These are phyloP conservation scores for Dipodascus geniculatus DNA, from an alignment of 805 yeast genomes.

Conservation along the genomic window DNA sequence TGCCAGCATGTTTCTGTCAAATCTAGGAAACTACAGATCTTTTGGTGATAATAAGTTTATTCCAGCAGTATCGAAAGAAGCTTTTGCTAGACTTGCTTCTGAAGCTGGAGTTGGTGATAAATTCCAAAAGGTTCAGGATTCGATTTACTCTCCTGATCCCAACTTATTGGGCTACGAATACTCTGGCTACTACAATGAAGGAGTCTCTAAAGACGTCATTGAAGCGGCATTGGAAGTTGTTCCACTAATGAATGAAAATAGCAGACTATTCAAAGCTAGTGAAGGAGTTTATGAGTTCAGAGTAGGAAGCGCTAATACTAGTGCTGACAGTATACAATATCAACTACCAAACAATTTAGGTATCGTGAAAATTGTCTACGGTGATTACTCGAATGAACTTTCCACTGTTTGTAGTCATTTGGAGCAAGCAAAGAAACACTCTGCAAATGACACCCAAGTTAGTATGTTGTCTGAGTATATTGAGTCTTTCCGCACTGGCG, in stretches of 20 bases:
- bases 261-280: slow-evolving; percentile 51
- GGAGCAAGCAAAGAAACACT: slow-evolving; percentile 43
- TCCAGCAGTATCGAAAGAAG: slow-evolving; percentile 43
- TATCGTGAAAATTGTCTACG: slow-evolving; percentile 47
- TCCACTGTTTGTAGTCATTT: slow-evolving; percentile 43
- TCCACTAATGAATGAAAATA: slow-evolving; percentile 61
- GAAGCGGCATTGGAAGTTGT: slow-evolving; percentile 54
- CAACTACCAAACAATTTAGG: slow-evolving; percentile 31
- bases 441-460: slow-evolving; percentile 62
- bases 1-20: slow-evolving; percentile 50
- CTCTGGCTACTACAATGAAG: slow-evolving; percentile 61
- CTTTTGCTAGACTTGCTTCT: slow-evolving; percentile 38
- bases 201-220: slow-evolving; percentile 48
- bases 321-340: slow-evolving; percentile 15
- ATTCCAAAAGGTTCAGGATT: slow-evolving; percentile 23
- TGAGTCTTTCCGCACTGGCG: slow-evolving; percentile 65
- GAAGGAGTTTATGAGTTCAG: slow-evolving; percentile 43
- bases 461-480: slow-evolving; percentile 57
- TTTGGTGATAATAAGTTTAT: slow-evolving; percentile 84
- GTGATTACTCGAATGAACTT: slow-evolving; percentile 67
- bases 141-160: slow-evolving; percentile 39
- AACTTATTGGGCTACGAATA: slow-evolving; percentile 68
- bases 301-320: slow-evolving; percentile 55
- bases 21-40: slow-evolving; percentile 68
- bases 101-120: slow-evolving; percentile 26